Evolutionary conservation across 1,284 basidiomycete species (phyloP), one percentile per base, ranked within the genome.

Genomic region (Lentinula novae-zelandiae): DNA sequence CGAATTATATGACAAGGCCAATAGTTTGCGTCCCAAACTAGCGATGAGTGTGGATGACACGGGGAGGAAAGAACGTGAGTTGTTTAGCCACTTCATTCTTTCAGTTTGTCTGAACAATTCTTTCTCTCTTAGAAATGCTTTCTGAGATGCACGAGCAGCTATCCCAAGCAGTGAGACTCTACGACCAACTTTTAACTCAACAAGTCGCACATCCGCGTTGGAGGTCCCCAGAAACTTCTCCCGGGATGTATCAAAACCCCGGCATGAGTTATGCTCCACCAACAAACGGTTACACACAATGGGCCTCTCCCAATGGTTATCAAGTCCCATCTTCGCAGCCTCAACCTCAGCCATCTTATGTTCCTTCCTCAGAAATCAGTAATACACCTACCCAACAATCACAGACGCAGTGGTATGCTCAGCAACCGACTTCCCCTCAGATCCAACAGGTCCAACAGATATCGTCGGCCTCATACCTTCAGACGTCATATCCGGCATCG

Each of bases 141-240:
- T 80, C 86, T 7, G 93, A 96, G 56, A 97, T 98, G 95, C 92
- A 98, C 69, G 90, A 91, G 62, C 96, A 97, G 72, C 79, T 98
- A 2, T 92, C 93, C 0, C 86, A 96, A 72, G 94, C 93, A 0
- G 94, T 98, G 50, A 89, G 90, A 66, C 76, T 96, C 2, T 98
- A 97, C 72, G 95, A 97, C 68, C 83, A 87, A 58, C 78, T 97
- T 13, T 78, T 97, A 51, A 94, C 94, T 39, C 85, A 93, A 59
- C 95, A 97, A 67, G 77, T 95, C 2, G 79, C 84, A 9, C 85
- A 84, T 50, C 87, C 88, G 2, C 75, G 82, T 38, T 90, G 89
- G 87, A 77, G 83, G 60, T 67, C 80, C 6, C 67, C 77, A 20
- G 70, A 70, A 40, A 61, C 70, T 20, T 62, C 53, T 27, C 8